These are phyloP conservation scores for Colletotrichum spinosum DNA, from an alignment of 2,329 filamentous ascomycete species.

Conservation along the genomic window DNA sequence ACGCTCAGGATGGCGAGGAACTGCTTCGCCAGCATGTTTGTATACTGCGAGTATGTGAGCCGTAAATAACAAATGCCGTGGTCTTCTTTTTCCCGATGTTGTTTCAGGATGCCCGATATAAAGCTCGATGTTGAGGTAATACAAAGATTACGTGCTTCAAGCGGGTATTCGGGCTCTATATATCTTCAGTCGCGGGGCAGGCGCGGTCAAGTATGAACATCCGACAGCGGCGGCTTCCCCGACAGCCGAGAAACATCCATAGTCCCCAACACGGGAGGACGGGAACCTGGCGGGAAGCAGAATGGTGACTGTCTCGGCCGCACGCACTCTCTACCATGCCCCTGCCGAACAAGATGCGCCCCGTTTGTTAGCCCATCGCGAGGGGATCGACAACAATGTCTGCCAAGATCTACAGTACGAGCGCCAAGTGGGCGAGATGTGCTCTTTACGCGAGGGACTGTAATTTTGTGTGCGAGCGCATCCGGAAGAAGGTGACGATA, in stretches of 20 bases:
- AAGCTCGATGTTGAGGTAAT: not conserved
- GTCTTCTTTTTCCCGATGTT: too few relatives aligned
- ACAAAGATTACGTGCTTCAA: not conserved
- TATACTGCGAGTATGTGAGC: not conserved
- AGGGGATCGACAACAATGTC: not conserved
- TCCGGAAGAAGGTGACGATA: slow-evolving; percentile 12
- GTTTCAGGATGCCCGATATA: too few relatives aligned
- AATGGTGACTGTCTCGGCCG: slow-evolving; percentile 19
- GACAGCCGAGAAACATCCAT: slow-evolving; percentile 1
- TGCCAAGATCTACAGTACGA: not conserved
- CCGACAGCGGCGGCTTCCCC: not conserved
- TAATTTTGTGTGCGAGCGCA: slow-evolving; percentile 16
- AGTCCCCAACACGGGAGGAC: slow-evolving; percentile 23
- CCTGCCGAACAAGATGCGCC: not conserved
- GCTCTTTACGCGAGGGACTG: slow-evolving; percentile 12
- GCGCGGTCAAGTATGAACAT: slow-evolving; percentile 2
- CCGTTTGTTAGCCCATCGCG: slow-evolving; percentile 4
- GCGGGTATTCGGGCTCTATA: slow-evolving; percentile 17
- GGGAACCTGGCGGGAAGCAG: slow-evolving; percentile 18
- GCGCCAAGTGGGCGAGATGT: slow-evolving; percentile 9
- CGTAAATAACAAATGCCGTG: too few relatives aligned
- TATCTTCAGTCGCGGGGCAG: slow-evolving; percentile 1
- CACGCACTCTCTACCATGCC: slow-evolving; percentile 1
- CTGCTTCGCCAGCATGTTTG: slow-evolving; percentile 23
- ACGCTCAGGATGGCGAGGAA: slow-evolving; percentile 22